These are phyloP conservation scores for Didymella segeticola DNA, from an alignment of 2,329 filamentous ascomycete species.

Conservation along the genomic window DNA sequence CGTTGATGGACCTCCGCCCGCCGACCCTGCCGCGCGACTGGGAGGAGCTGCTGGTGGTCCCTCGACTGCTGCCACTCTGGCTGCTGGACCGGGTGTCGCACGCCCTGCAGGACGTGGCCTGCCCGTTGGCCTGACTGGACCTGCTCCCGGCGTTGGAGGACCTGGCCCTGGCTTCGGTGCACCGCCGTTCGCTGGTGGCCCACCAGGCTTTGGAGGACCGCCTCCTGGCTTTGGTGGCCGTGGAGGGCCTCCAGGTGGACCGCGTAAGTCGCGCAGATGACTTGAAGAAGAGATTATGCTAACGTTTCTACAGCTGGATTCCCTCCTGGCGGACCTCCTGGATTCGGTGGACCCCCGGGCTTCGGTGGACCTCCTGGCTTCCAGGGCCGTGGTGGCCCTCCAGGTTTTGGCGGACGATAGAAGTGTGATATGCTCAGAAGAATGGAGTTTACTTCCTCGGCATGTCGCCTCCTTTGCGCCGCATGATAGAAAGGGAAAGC, in stretches of 20 bases:
- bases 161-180: constrained; percentile 69
- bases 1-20: constrained; percentile 92
- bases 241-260: constrained; percentile 50
- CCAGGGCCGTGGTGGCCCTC: constrained; percentile 36
- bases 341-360: constrained; percentile 52
- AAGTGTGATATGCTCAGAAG: background rate
- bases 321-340: constrained; percentile 61
- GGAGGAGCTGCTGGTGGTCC: constrained; percentile 75
- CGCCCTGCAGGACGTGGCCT: constrained; percentile 87
- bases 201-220: constrained; percentile 45
- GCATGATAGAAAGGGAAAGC: background rate
- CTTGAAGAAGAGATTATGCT: constrained; percentile 14
- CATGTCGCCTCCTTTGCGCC: constrained; percentile 1
- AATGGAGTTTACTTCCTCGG: background rate
- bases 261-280: constrained; percentile 34
- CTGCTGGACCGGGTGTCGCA: constrained; percentile 86
- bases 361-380: constrained; percentile 48
- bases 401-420: constrained; percentile 39
- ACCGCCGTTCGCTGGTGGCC: constrained; percentile 47
- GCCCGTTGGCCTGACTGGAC: constrained; percentile 84
- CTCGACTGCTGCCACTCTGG: constrained; percentile 66
- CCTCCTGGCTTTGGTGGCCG: constrained; percentile 47
- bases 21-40: constrained; percentile 88
- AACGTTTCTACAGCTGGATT: constrained; percentile 42
- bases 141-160: constrained; percentile 85